These are phyloP conservation scores for Paraglomus brasilianum DNA, from an alignment of 192 early-diverging fungal species.

Conservation along the genomic window DNA sequence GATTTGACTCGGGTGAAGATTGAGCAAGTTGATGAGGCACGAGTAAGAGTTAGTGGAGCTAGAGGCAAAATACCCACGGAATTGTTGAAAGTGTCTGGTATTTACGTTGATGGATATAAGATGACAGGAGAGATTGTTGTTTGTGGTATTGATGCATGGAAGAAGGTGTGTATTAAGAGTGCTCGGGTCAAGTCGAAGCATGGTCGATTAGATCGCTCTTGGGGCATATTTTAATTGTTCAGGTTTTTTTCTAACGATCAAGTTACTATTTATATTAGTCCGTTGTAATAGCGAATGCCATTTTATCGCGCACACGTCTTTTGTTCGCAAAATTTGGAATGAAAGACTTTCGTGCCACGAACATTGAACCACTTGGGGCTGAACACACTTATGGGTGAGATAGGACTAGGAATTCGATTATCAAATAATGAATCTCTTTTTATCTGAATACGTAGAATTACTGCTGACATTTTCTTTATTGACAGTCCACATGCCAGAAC, in stretches of 20 bases:
- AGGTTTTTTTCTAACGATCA: neutral
- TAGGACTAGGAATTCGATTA: neutral
- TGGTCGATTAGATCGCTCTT: neutral
- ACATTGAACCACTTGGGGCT: slow-evolving; percentile 59
- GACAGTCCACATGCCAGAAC: slow-evolving; percentile 36
- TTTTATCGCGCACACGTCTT: slow-evolving; percentile 44
- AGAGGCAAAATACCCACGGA: slow-evolving; percentile 58
- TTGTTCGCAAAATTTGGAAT: slow-evolving; percentile 48
- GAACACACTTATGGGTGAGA: slow-evolving; percentile 62
- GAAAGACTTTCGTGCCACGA: slow-evolving; percentile 49
- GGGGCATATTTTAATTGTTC: neutral
- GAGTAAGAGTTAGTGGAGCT: slow-evolving; percentile 59
- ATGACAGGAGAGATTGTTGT: slow-evolving; percentile 58
- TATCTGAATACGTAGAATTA: neutral
- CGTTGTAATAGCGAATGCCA: slow-evolving; percentile 54
- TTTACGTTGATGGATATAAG: slow-evolving; percentile 61
- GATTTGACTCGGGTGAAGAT: slow-evolving; percentile 60
- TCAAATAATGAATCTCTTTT: neutral
- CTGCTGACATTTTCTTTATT: neutral
- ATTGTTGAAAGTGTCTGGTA: slow-evolving; percentile 60
- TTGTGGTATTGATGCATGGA: slow-evolving; percentile 58
- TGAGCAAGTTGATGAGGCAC: slow-evolving; percentile 51
- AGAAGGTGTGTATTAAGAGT: slow-evolving; percentile 41
- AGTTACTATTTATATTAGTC: slow-evolving; percentile 35
- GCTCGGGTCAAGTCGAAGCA: neutral